phyloP scores from a whole-genome alignment of 2,329 filamentous ascomycete genomes.

The Neonectria neomacrospora region DNA sequence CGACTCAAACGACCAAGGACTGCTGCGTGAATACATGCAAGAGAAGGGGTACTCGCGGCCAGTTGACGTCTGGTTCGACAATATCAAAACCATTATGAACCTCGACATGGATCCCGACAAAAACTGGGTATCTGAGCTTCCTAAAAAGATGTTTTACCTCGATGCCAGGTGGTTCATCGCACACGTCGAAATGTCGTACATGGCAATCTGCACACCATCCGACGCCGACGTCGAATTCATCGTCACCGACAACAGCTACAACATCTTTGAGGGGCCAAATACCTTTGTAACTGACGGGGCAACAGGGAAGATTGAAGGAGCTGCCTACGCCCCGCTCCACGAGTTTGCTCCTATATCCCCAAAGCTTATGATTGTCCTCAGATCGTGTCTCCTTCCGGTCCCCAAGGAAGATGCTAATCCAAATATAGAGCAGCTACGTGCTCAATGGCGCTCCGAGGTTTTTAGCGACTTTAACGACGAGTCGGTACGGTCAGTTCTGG shows the following conservation, averaged over 20 bases:
- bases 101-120: slow-evolving; percentile 6
- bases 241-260: slow-evolving; percentile 11
- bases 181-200: background rate
- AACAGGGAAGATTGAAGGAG: background rate
- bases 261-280: slow-evolving; percentile 15
- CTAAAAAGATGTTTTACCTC: background rate
- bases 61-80: slow-evolving; percentile 20
- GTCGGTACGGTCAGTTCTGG: background rate
- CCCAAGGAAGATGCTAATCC: slow-evolving; percentile 2
- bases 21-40: slow-evolving; percentile 4
- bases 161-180: slow-evolving; percentile 1
- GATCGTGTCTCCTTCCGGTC: background rate
- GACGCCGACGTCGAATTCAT: slow-evolving; percentile 1
- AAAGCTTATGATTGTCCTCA: slow-evolving; percentile 11
- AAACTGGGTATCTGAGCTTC: background rate
- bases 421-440: background rate
- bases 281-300: background rate
- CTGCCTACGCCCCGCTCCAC: background rate
- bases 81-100: slow-evolving; percentile 10
- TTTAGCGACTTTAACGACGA: background rate
- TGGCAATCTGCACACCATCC: slow-evolving; percentile 8
- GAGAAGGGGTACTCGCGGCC: slow-evolving; percentile 1
- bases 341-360: slow-evolving; percentile 9
- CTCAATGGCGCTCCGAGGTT: background rate
- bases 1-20: slow-evolving; percentile 7